phyloP scores from a whole-genome alignment of 495 filamentous ascomycete genomes.

The Neurospora hispaniola region DNA sequence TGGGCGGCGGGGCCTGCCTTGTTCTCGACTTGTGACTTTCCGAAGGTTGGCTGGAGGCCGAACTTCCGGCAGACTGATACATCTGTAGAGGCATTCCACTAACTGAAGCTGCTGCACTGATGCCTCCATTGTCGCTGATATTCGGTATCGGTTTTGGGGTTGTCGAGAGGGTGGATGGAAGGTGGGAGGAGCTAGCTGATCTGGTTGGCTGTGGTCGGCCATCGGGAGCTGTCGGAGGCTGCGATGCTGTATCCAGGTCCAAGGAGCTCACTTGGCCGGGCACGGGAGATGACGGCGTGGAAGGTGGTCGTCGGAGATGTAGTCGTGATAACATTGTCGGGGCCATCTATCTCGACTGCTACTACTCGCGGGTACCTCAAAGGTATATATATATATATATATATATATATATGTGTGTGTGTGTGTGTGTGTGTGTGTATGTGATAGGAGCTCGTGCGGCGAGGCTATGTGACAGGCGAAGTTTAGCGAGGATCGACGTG shows the following conservation, averaged over 20 bases:
- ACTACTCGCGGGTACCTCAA: neutral
- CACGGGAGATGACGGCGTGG: conserved; percentile 41
- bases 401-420: too few species aligned
- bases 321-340: conserved; percentile 42
- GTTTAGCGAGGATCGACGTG: neutral
- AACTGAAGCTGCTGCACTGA: conserved; percentile 21
- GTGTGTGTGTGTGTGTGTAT: neutral
- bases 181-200: conserved; percentile 23
- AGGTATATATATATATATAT: neutral
- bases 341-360: neutral
- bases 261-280: conserved; percentile 28
- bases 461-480: neutral
- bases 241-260: conserved; percentile 26
- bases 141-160: conserved; percentile 12
- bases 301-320: conserved; percentile 42
- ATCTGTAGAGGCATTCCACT: conserved; percentile 32
- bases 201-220: conserved; percentile 31
- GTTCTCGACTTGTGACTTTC: conserved; percentile 18
- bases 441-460: neutral
- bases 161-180: conserved; percentile 23
- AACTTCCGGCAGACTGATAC: conserved; percentile 17
- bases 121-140: conserved; percentile 20
- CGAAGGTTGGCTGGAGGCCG: conserved; percentile 1
- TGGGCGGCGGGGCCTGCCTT: conserved; percentile 19
- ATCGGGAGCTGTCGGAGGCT: conserved; percentile 28